phyloP scores from a whole-genome alignment of 139 green algal genomes.

The Zygnema cylindricum region DNA sequence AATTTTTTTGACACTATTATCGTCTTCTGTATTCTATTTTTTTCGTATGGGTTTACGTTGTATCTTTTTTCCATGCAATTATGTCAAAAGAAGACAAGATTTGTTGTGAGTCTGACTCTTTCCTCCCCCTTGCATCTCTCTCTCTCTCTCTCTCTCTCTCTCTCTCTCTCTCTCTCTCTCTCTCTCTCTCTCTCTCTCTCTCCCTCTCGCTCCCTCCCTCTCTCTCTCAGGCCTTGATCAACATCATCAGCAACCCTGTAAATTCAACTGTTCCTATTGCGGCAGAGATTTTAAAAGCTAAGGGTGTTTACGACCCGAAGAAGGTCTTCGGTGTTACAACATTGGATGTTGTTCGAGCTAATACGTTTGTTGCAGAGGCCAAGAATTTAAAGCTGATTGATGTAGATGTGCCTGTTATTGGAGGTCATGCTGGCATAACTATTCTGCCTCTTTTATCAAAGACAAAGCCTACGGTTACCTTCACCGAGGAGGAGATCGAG shows the following conservation, averaged over 20 bases:
- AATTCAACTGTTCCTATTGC: slow-evolving; percentile 98
- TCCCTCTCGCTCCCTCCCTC: no score
- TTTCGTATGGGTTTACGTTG: no score
- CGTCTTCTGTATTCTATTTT: no score
- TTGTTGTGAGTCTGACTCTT: no score
- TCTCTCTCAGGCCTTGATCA: slow-evolving; percentile 74
- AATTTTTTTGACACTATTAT: no score
- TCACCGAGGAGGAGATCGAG: slow-evolving; percentile 82
- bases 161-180: no score
- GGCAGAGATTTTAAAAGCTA: slow-evolving; percentile 89
- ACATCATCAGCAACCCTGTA: slow-evolving; percentile 97
- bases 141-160: no score
- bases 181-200: no score
- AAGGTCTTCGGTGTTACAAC: slow-evolving; percentile 72
- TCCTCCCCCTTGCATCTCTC: no score
- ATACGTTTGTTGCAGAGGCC: slow-evolving; percentile 67
- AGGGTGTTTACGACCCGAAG: slow-evolving; percentile 76
- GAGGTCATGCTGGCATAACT: slow-evolving; percentile 94
- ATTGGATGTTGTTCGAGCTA: slow-evolving; percentile 90
- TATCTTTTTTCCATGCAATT: no score
- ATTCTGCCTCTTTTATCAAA: slow-evolving; percentile 98
- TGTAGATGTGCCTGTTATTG: slow-evolving; percentile 89
- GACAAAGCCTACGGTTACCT: slow-evolving; percentile 67
- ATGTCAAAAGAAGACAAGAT: no score
- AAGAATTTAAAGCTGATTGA: slow-evolving; percentile 55